Evolutionary conservation across 2,329 filamentous ascomycete species (phyloP).

Genomic region (Penicillium brasilianum): DNA sequence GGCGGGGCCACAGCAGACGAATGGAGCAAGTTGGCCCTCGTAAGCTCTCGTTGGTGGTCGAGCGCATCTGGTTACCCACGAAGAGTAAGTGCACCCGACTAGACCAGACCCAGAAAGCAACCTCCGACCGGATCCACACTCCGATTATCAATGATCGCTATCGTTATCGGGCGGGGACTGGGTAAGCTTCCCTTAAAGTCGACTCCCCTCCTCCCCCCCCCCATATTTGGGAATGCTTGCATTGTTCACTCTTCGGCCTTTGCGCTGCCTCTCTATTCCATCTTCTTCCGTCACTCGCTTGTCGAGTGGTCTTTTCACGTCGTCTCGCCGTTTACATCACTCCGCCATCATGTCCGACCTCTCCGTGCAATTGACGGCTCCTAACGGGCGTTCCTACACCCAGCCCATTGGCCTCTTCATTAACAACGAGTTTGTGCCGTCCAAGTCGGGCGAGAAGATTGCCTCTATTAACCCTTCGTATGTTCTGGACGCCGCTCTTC

Average conservation of each 20-base stretch:
- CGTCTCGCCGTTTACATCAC: slow-evolving; percentile 31
- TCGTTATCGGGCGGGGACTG: slow-evolving; percentile 30
- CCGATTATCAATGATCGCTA: slow-evolving; percentile 15
- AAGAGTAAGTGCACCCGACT: slow-evolving; percentile 44
- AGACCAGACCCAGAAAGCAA: background rate
- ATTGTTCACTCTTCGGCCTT: slow-evolving; percentile 14
- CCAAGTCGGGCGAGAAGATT: slow-evolving; percentile 68
- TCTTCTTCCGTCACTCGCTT: slow-evolving; percentile 12
- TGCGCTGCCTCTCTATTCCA: slow-evolving; percentile 16
- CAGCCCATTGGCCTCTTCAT: slow-evolving; percentile 82
- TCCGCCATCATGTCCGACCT: slow-evolving; percentile 45
- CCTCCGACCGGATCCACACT: background rate
- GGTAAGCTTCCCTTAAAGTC: slow-evolving; percentile 12
- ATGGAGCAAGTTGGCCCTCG: slow-evolving; percentile 9
- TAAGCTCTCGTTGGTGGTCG: background rate
- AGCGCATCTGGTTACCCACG: slow-evolving; percentile 23
- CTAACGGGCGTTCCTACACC: slow-evolving; percentile 73
- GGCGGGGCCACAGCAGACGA: slow-evolving; percentile 7
- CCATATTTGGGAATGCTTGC: slow-evolving; percentile 16
- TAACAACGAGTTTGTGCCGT: slow-evolving; percentile 78
- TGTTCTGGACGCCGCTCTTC: slow-evolving; percentile 17
- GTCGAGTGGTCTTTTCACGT: background rate
- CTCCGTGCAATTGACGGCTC: slow-evolving; percentile 67
- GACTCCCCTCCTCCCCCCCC: slow-evolving; percentile 4
- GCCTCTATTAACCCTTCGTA: slow-evolving; percentile 69